phyloP scores from a whole-genome alignment of 257 asterid genomes.

The Lavandula angustifolia region DNA sequence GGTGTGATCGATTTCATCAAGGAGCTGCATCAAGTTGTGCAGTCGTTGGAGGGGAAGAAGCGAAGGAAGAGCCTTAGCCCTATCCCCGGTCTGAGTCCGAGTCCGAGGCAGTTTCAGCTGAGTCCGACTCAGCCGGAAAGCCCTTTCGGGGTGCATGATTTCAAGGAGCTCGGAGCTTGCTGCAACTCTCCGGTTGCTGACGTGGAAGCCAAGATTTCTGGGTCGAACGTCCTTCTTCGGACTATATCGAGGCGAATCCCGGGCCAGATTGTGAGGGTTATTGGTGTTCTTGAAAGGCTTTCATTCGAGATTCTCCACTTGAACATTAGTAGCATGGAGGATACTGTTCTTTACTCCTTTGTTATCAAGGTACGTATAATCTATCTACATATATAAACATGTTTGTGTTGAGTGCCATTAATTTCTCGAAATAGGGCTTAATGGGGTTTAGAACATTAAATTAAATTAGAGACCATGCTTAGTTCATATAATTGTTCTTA shows the following conservation, averaged over 20 bases:
- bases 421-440: too few relatives aligned
- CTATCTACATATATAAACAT: too few relatives aligned
- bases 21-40: slow-evolving; percentile 81
- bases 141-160: not conserved
- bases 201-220: slow-evolving; percentile 83
- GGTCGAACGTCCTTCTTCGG: slow-evolving; percentile 68
- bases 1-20: slow-evolving; percentile 95
- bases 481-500: too few relatives aligned
- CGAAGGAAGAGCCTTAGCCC: slow-evolving; percentile 68
- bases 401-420: too few relatives aligned
- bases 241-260: slow-evolving; percentile 72
- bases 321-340: slow-evolving; percentile 95
- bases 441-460: too few relatives aligned
- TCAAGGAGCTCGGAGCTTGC: slow-evolving; percentile 72
- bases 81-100: slow-evolving; percentile 58
- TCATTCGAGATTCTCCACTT: slow-evolving; percentile 79
- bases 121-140: too few relatives aligned
- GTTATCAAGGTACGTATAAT: slow-evolving; percentile 65
- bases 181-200: slow-evolving; percentile 92
- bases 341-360: slow-evolving; percentile 84
- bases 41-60: slow-evolving; percentile 80
- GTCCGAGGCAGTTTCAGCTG: slow-evolving; percentile 35
- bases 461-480: too few relatives aligned
- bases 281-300: slow-evolving; percentile 67
- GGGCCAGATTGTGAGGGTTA: slow-evolving; percentile 70